Evolutionary conservation across 148 eudicot genomes (phyloP), one percentile per base, ranked within the genome.

Genomic region (Dianthus caryophyllus): DNA sequence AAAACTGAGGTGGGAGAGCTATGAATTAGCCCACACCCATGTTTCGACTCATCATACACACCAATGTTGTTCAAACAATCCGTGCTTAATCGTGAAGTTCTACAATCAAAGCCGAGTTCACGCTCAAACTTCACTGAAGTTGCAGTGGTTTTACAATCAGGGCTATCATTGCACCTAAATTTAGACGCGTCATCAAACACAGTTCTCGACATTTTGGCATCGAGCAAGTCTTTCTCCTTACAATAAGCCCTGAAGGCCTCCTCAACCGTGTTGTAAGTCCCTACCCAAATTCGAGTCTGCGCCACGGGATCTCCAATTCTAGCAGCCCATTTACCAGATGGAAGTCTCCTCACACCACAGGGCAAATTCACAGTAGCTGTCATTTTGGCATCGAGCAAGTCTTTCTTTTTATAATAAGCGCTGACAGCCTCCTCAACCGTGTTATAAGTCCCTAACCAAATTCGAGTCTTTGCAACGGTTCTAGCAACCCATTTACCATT

Each of bases 401-500:
- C 20, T 30, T 30, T 31, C 22, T 59, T n/a, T 14, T 31, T n/a
- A 4, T 59, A 17, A 8, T 6, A 31, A 14, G 31, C 49, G n/a
- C 7, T 31, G 18, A 9, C 13, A 39, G 49, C 65, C 11, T 21
- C 65, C 41, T 61, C 65, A 20, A 18, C 48, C 38, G 49, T 61
- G 24, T 38, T 8, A 15, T 22, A 41, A 41, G 30, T 36, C 26
- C 51, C 66, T 41, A 41, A 62, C 44, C 30, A 22, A n/a, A 39
- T 4, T 2, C 47, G 12, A 61, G 4, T 14, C 9, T 13, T 61
- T 36, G 22, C 38, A 7, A 0, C 22, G 0, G 65, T 38, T 16
- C 17, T 38, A 49, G 71, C 81, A 47, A 30, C 63, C 69, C 59
- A 73, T 24, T 44, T 68, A 20, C 77, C 77, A 0, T 71, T 7